A percentile compares a stretch with the other conserved stretches of the same genome.
Conservation (phyloP, 2,329 filamentous ascomycete genomes). For the Rutstroemia sp. region DNA sequence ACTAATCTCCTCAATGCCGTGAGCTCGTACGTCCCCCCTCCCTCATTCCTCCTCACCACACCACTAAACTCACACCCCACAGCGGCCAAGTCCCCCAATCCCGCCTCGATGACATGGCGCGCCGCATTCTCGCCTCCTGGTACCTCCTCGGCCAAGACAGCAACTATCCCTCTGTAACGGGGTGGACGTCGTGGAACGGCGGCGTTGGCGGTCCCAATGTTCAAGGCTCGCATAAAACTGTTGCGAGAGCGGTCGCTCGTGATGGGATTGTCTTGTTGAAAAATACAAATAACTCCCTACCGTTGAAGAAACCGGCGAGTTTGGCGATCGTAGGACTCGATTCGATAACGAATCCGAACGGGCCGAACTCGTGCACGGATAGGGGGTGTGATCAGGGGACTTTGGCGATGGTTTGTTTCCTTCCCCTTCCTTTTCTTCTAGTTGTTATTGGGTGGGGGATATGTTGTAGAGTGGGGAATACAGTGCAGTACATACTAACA, state of each 20-base stretch:
- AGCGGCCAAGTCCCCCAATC: constrained; percentile 50
- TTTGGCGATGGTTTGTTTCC: constrained; percentile 48
- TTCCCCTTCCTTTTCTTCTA: neutral
- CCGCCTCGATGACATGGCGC: constrained; percentile 60
- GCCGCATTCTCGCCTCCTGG: constrained; percentile 56
- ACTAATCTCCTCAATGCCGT: constrained; percentile 44
- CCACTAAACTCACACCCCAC: neutral
- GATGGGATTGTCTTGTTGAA: constrained; percentile 61
- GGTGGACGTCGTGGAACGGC: constrained; percentile 35
- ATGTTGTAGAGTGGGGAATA: too few species aligned
- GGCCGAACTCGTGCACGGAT: constrained; percentile 57
- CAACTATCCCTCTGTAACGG: constrained; percentile 42
- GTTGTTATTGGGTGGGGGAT: too few species aligned
- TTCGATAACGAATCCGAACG: constrained; percentile 50
- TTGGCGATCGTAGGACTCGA: constrained; percentile 57
- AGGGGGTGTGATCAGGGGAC: constrained; percentile 53
- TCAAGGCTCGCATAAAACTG: constrained; percentile 52
- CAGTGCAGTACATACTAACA: too few species aligned
- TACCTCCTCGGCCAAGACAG: constrained; percentile 46
- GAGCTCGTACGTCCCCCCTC: constrained; percentile 25
- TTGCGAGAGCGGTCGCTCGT: constrained; percentile 48
- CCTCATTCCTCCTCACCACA: neutral
- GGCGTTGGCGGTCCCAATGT: constrained; percentile 35
- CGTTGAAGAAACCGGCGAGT: constrained; percentile 45
- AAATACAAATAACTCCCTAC: constrained; percentile 50